A percentile compares a stretch with the other conserved stretches of the same genome.
Conservation (phyloP, 352 stramenopile species). For the Thalassiosira hispida region DNA sequence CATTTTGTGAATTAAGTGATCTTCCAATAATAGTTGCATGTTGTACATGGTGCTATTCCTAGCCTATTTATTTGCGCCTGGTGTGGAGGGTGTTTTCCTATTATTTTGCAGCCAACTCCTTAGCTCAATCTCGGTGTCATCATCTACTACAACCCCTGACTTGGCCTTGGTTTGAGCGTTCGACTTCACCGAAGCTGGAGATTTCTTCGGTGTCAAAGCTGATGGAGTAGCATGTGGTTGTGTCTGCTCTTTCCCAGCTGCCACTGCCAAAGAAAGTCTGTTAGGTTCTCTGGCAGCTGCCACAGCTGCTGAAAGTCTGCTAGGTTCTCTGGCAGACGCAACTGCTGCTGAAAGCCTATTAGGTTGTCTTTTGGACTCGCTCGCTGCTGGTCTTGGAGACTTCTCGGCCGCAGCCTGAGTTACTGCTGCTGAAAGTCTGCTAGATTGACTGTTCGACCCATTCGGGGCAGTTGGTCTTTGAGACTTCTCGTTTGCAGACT, state of each 20-base stretch:
- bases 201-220: neutral
- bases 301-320: constrained; percentile 20
- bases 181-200: neutral
- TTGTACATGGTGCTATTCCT: too few relatives aligned
- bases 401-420: constrained; percentile 11
- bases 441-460: constrained; percentile 4
- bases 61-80: neutral
- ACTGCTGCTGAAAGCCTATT: constrained; percentile 13
- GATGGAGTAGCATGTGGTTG: too few relatives aligned
- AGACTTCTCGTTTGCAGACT: constrained; percentile 10
- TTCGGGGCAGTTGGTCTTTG: neutral
- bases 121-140: constrained; percentile 16
- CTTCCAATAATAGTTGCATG: too few relatives aligned
- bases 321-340: neutral
- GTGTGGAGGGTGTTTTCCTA: constrained; percentile 2
- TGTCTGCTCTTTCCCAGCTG: neutral
- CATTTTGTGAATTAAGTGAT: neutral
- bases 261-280: constrained; percentile 7
- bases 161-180: neutral
- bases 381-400: neutral
- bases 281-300: constrained; percentile 20
- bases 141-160: neutral
- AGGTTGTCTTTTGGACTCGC: constrained; percentile 8
- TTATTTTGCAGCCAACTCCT: constrained; percentile 24
- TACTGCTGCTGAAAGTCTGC: constrained; percentile 19